Percentiles rank a stretch among this genome's conserved stretches.
Evolutionary conservation across 495 filamentous ascomycete genomes (phyloP).

Genomic region (Penicillium lagena): DNA sequence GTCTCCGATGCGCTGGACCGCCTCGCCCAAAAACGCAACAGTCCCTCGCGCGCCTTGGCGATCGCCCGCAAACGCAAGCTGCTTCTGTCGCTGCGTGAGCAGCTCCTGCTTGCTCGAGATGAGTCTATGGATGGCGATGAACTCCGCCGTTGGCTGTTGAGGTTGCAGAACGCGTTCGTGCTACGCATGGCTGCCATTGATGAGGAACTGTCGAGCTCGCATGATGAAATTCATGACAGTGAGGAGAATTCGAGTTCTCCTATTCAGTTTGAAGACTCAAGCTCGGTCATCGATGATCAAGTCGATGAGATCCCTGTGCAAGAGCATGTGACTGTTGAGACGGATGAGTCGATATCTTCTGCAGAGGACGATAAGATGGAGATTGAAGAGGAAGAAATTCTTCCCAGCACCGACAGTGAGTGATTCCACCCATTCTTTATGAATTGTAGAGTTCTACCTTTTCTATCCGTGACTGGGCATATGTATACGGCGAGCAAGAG

Average conservation of each 20-base stretch:
- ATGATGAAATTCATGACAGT: constrained; percentile 2
- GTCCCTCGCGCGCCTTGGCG: constrained; percentile 45
- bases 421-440: too few relatives aligned
- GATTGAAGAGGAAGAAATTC: too few relatives aligned
- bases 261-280: too few relatives aligned
- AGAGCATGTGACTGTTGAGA: too few relatives aligned
- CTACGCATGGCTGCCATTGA: constrained; percentile 61
- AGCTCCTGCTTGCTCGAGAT: constrained; percentile 62
- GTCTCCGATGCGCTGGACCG: constrained; percentile 56
- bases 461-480: too few relatives aligned
- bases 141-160: constrained; percentile 58
- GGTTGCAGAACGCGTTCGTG: constrained; percentile 72
- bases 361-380: too few relatives aligned
- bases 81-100: constrained; percentile 66
- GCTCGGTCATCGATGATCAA: too few relatives aligned
- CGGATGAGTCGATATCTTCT: too few relatives aligned
- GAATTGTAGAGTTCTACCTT: too few relatives aligned
- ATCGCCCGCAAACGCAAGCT: constrained; percentile 62
- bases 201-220: constrained; percentile 11
- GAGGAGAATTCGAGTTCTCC: neutral
- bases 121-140: constrained; percentile 61
- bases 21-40: constrained; percentile 48
- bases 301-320: too few relatives aligned
- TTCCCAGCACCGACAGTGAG: too few relatives aligned
- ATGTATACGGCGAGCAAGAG: too few relatives aligned